These are phyloP conservation scores for Boletus reticuloceps DNA, from an alignment of 768 basidiomycete species.

Conservation along the genomic window DNA sequence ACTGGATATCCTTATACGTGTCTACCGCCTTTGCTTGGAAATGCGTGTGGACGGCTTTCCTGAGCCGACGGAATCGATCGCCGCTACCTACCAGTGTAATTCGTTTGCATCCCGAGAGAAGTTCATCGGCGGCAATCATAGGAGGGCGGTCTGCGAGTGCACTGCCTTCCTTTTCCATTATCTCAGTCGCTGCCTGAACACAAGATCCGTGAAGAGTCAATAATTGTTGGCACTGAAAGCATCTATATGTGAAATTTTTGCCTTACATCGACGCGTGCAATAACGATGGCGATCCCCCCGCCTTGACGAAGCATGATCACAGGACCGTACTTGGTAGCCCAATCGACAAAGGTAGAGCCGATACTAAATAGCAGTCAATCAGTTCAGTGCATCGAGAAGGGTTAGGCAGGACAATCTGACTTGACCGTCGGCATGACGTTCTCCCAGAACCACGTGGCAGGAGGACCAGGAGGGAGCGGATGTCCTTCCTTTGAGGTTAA, in stretches of 20 bases:
- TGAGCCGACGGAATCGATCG: conserved; percentile 53
- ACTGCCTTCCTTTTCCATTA: conserved; percentile 62
- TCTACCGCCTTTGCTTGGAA: conserved; percentile 48
- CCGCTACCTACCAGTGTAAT: conserved; percentile 47
- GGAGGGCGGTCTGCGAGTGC: conserved; percentile 48
- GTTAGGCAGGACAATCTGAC: background rate
- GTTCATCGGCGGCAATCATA: conserved; percentile 52
- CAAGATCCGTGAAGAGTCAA: background rate
- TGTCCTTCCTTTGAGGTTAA: conserved; percentile 3
- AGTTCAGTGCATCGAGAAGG: background rate
- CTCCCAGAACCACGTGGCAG: conserved; percentile 6
- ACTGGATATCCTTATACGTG: conserved; percentile 44
- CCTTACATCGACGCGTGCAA: conserved; percentile 19
- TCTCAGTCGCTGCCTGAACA: conserved; percentile 49
- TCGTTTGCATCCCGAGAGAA: conserved; percentile 54
- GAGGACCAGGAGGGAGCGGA: conserved; percentile 18
- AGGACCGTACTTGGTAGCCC: conserved; percentile 58
- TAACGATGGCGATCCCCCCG: conserved; percentile 11
- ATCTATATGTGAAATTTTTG: background rate
- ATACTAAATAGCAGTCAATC: conserved; percentile 5
- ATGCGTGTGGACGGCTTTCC: conserved; percentile 52
- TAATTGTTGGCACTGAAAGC: background rate
- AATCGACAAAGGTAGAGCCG: conserved; percentile 41
- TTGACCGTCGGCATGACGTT: conserved; percentile 5
- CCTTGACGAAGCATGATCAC: conserved; percentile 56